Evolutionary conservation across 164 flowering plant species (phyloP).

Genomic region (Stephania japonica): DNA sequence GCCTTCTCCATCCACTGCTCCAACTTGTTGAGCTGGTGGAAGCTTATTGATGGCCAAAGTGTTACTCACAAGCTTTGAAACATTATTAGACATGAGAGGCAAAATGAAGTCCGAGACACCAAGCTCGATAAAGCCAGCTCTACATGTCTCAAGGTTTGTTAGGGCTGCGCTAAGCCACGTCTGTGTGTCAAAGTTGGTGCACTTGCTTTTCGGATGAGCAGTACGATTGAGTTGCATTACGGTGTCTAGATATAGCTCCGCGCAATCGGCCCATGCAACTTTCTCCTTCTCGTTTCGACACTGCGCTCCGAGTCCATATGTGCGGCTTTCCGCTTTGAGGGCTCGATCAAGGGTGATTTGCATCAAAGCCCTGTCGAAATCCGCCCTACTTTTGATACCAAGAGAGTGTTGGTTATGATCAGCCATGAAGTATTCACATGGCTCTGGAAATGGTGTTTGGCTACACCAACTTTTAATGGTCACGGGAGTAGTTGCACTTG

Average conservation of each 20-base stretch:
- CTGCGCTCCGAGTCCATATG: not conserved
- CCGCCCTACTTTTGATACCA: not conserved
- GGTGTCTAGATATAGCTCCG: not conserved
- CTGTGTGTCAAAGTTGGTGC: not conserved
- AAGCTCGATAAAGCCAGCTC: not conserved
- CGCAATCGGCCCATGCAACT: not conserved
- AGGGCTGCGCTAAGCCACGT: not conserved
- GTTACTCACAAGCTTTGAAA: not conserved
- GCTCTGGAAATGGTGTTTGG: not conserved
- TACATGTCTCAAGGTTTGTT: not conserved
- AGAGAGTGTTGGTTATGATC: not conserved
- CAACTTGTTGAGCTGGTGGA: not conserved
- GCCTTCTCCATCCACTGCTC: not conserved
- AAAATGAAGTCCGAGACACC: not conserved
- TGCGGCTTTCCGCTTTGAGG: not conserved
- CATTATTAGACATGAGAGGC: not conserved
- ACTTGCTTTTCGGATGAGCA: not conserved
- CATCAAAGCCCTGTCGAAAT: not conserved
- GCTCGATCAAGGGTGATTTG: conserved; percentile 1
- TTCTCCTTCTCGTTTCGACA: not conserved
- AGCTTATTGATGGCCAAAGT: not conserved
- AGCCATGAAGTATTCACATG: not conserved
- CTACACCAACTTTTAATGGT: not conserved
- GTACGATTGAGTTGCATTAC: not conserved
- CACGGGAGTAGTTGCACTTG: not conserved